Conservation (phyloP, 2,329 filamentous ascomycete genomes). For the Cercospora zeina region DNA sequence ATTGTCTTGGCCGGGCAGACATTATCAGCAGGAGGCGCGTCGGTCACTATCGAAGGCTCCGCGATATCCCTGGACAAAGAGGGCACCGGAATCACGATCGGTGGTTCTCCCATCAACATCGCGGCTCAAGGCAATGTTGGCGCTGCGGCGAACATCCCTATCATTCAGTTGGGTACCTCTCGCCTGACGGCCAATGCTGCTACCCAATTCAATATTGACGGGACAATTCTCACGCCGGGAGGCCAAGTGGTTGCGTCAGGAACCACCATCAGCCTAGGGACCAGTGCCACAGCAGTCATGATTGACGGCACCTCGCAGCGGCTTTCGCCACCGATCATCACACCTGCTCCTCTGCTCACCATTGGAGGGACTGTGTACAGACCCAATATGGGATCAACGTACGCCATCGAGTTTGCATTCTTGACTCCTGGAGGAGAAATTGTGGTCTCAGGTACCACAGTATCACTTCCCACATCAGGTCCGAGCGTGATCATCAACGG, state of each 20-base stretch:
- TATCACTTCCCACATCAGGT: slow-evolving; percentile 45
- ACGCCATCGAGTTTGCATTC: slow-evolving; percentile 27
- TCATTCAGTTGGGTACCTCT: slow-evolving; percentile 46
- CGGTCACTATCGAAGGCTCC: slow-evolving; percentile 41
- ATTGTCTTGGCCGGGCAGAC: slow-evolving; percentile 37
- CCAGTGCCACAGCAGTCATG: slow-evolving; percentile 45
- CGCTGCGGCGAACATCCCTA: slow-evolving; percentile 32
- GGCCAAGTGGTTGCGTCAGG: slow-evolving; percentile 44
- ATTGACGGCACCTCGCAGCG: slow-evolving; percentile 43
- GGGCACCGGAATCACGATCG: slow-evolving; percentile 43
- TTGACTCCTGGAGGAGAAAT: slow-evolving; percentile 41
- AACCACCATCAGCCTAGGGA: slow-evolving; percentile 45
- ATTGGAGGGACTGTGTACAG: slow-evolving; percentile 37
- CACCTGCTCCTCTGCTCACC: slow-evolving; percentile 37
- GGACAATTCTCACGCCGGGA: slow-evolving; percentile 41
- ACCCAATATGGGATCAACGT: slow-evolving; percentile 40
- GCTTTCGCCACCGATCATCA: slow-evolving; percentile 38
- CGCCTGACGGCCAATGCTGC: slow-evolving; percentile 49
- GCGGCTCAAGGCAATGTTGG: slow-evolving; percentile 20
- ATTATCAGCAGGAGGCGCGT: slow-evolving; percentile 33
- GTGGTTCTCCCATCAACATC: slow-evolving; percentile 34
- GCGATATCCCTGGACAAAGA: slow-evolving; percentile 39
- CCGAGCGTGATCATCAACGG: slow-evolving; percentile 46
- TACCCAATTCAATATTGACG: slow-evolving; percentile 48
- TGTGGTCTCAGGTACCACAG: slow-evolving; percentile 42